Conservation (phyloP, 1,139 yeast species). For the Yamadazyma atlantica region DNA sequence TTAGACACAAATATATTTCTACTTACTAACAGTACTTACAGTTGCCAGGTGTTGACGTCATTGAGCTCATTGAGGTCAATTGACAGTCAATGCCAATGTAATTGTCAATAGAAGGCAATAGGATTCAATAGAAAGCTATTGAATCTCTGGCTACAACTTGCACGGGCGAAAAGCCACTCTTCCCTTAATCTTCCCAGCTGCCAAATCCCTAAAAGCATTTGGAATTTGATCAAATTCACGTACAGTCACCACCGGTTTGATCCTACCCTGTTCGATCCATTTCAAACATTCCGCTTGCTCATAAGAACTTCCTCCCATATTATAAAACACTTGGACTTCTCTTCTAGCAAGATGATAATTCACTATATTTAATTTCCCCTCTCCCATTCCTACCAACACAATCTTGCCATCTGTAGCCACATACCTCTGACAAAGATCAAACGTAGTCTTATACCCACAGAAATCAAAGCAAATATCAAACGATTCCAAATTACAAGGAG, state of each 20-base stretch:
- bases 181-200: conserved; percentile 41
- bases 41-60: too few species aligned
- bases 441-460: conserved; percentile 43
- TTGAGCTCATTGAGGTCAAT: too few species aligned
- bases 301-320: conserved; percentile 47
- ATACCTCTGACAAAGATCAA: conserved; percentile 31
- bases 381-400: conserved; percentile 46
- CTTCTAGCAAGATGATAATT: conserved; percentile 41
- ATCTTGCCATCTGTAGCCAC: conserved; percentile 40
- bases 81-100: too few species aligned
- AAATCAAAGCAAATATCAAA: conserved; percentile 47
- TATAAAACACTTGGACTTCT: conserved; percentile 41
- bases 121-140: too few species aligned
- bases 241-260: conserved; percentile 37
- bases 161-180: conserved; percentile 44
- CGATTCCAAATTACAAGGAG: conserved; percentile 28
- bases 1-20: too few species aligned
- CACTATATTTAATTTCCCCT: conserved; percentile 27
- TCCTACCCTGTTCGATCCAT: conserved; percentile 41
- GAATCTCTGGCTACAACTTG: conserved; percentile 8
- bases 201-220: conserved; percentile 33
- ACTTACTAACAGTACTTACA: too few species aligned
- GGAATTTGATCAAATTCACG: conserved; percentile 39
- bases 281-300: conserved; percentile 47
- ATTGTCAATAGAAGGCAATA: too few species aligned